Evolutionary conservation across 2,329 filamentous ascomycete species (phyloP), one percentile per base, ranked within the genome.

Genomic region (Penicillium paneum): DNA sequence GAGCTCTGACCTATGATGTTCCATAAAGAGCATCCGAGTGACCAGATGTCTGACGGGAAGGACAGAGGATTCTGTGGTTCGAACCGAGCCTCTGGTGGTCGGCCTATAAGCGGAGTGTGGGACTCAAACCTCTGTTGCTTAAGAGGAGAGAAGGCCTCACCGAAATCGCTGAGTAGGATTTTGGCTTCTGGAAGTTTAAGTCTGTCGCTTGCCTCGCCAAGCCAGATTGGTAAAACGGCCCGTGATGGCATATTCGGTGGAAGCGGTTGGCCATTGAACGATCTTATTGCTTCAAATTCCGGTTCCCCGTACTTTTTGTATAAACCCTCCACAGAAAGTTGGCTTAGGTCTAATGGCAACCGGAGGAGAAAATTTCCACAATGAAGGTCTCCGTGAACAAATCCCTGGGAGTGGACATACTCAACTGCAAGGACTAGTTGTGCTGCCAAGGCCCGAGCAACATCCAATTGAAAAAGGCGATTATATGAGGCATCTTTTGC

Each of bases 31-130:
- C 70, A 76, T 0, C 65, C 68, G 4, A 77, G 67, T n/a, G 68
- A 72, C 74, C 73, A 77, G 15, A 76, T 73, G 36, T 77, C 73
- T 1, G 72, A 70, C 21, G 64, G 24, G 36, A 70, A 72, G 1
- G 68, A 67, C 7, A 76, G 64, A 13, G 73, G 65, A 2, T 39
- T 67, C 13, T 52, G 55, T 28, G 69, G 65, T 31, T 74, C 69
- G 50, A 77, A 76, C 12, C 62, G 61, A 28, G 61, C 61, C 58
- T 77, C 74, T 0, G 73, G 74, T 11, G 71, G 68, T 3, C 67
- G 65, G 43, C 66, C 56, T 11, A 57, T 12, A 34, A 69, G 63
- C 0, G 71, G 71, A 11, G 68, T 67, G 32, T 65, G 63, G 24
- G 70, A 74, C 19, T 69, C 54, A 34, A 52, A 65, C 45, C 52